Evolutionary conservation across 2,329 filamentous ascomycete genomes (phyloP), one percentile per base, ranked within the genome.

Genomic region (Diaporthe sp.): DNA sequence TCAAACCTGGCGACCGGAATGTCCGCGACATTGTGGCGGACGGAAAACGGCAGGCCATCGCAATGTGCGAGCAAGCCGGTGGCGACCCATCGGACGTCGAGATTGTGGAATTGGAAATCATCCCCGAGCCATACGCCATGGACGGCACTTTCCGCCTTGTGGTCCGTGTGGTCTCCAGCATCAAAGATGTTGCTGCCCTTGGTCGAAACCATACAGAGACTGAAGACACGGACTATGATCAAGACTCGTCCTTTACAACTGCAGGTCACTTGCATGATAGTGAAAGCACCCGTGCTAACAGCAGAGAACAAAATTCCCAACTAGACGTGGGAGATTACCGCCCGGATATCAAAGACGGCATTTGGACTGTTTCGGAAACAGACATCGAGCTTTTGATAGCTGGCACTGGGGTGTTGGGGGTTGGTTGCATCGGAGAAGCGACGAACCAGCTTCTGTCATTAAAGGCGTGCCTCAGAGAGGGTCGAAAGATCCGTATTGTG

Each of bases 61-160:
- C 17, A 15, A 53, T 69, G 31, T 69, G 65, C 34, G 65, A 55
- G 15, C 13, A 42, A 31, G 65, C 65, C 15, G 65, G 65, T 8
- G 65, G 65, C 9, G 34, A 69, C 34, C 49, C 65, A 2, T 55
- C n/a, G n/a, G n/a, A 55, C 13, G n/a, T 51, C 49, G 65, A 69
- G 49, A 37, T 69, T 22, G 65, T 69, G 49, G 65, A 69, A 15
- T 34, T 69, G 1, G 65, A 69, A 19, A 69, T 34, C 22, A 69
- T 69, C 2, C 49, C 65, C 17, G 65, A 69, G 34, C 65, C 65
- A 13, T 69, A 69, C 22, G 65, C 46, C 22, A 55, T 69, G 65
- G 65, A 69, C 2, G 65, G 65, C 15, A 28, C 65, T 12, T 69
- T 69, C 15, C 65, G 65, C 6, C 65, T 69, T 0, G 65, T 69